Percentiles rank a stretch among this genome's conserved stretches.
Evolutionary conservation across 2,329 filamentous ascomycete genomes (phyloP).

Genomic region (Anthostomella pinea): DNA sequence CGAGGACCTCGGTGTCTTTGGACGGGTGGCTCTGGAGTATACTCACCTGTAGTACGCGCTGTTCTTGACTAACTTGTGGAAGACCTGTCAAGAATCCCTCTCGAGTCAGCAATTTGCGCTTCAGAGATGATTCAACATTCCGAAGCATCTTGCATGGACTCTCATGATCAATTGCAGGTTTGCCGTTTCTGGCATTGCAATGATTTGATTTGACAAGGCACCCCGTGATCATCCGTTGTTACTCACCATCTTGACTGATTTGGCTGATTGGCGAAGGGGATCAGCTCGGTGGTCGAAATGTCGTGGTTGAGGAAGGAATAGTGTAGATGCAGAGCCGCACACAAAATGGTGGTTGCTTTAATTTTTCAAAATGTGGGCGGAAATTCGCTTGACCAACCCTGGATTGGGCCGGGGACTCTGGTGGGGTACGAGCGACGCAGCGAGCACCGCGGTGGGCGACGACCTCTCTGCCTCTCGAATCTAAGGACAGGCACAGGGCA

Average conservation of each 20-base stretch:
- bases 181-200: conserved; percentile 32
- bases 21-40: background rate
- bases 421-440: conserved; percentile 34
- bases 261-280: conserved; percentile 38
- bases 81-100: conserved; percentile 64
- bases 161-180: conserved; percentile 39
- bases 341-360: conserved; percentile 23
- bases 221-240: too few species aligned
- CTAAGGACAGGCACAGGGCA: conserved; percentile 5
- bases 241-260: conserved; percentile 70
- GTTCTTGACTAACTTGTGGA: conserved; percentile 96
- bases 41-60: conserved; percentile 97
- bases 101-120: conserved; percentile 99
- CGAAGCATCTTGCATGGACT: conserved; percentile 99
- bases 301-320: conserved; percentile 12
- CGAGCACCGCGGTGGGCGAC: conserved; percentile 24
- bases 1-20: too few species aligned
- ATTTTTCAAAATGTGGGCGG: conserved; percentile 33
- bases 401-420: conserved; percentile 6
- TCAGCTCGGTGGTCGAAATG: conserved; percentile 24
- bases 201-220: conserved; percentile 30
- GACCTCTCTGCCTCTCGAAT: conserved; percentile 9
- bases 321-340: conserved; percentile 13
- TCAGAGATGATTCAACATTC: conserved; percentile 68
- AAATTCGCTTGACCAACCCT: conserved; percentile 32